phyloP scores from a whole-genome alignment of 345 rosid genomes.

The Euphorbia lathyris region DNA sequence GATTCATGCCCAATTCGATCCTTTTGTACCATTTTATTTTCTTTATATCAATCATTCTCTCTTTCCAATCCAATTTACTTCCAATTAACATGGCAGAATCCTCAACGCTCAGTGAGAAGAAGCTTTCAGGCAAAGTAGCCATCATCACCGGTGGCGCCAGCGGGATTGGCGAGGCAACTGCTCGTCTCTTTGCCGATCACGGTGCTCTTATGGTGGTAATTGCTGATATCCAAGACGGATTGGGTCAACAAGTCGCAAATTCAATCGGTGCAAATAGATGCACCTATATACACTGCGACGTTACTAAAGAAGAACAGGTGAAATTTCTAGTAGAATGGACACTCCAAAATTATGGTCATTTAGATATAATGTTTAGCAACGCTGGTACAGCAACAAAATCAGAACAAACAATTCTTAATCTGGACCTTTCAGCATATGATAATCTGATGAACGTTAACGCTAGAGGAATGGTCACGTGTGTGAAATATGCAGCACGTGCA shows the following conservation, averaged over 20 bases:
- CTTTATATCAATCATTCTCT: no score
- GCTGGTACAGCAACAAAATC: constrained; percentile 21
- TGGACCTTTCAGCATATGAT: constrained; percentile 22
- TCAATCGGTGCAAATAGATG: constrained; percentile 28
- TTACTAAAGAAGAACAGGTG: constrained; percentile 35
- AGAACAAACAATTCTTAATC: constrained; percentile 27
- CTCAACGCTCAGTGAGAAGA: neutral
- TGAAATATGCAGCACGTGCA: constrained; percentile 36
- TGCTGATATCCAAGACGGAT: constrained; percentile 35
- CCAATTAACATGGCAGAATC: neutral
- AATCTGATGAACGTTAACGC: constrained; percentile 29
- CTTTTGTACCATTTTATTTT: no score
- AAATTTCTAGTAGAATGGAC: constrained; percentile 31
- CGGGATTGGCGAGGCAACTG: constrained; percentile 28
- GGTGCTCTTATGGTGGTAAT: constrained; percentile 28
- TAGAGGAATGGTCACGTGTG: constrained; percentile 27
- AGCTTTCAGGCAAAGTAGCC: constrained; percentile 21
- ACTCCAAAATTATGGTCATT: constrained; percentile 14
- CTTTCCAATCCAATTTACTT: no score
- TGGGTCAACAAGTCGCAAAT: constrained; percentile 20
- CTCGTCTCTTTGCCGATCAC: constrained; percentile 21
- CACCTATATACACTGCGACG: constrained; percentile 32
- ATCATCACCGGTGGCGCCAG: constrained; percentile 31
- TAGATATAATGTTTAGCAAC: constrained; percentile 44
- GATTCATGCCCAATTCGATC: no score